These are phyloP conservation scores for Pisolithus microcarpus DNA, from an alignment of 768 basidiomycete genomes.

Conservation along the genomic window DNA sequence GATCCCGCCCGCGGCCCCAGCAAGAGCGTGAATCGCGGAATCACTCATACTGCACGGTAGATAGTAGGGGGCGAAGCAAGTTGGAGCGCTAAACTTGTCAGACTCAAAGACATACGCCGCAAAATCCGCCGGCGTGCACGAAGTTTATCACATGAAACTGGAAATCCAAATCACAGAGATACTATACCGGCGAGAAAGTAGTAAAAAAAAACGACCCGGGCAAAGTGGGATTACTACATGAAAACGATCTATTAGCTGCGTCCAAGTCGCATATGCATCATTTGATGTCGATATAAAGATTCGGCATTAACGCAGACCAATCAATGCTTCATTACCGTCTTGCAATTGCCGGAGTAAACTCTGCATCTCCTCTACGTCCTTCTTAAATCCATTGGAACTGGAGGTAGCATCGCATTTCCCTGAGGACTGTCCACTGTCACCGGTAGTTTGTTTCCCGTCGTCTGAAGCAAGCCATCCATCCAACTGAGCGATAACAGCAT, in stretches of 20 bases:
- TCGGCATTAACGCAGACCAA: background rate
- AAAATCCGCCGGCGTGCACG: background rate
- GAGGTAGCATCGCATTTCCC: constrained; percentile 33
- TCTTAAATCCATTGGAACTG: constrained; percentile 54
- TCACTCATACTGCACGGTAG: constrained; percentile 48
- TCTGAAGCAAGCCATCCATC: constrained; percentile 73
- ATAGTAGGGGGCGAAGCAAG: background rate
- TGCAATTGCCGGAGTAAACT: constrained; percentile 43
- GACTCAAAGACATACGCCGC: too few species aligned
- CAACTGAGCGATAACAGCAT: constrained; percentile 60
- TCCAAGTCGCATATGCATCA: background rate
- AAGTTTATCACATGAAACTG: constrained; percentile 13
- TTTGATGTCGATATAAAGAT: background rate
- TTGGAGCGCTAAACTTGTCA: too few species aligned
- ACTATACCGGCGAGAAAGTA: background rate
- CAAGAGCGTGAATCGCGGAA: constrained; percentile 77
- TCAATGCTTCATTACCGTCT: constrained; percentile 10
- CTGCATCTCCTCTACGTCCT: constrained; percentile 71
- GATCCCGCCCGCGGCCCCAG: constrained; percentile 88
- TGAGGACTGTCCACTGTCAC: constrained; percentile 45
- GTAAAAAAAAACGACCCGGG: background rate
- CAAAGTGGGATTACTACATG: background rate
- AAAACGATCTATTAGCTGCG: background rate
- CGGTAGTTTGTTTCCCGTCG: constrained; percentile 54
- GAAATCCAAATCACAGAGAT: background rate